phyloP scores from a whole-genome alignment of 2,329 filamentous ascomycete species.

The Rutstroemia sp. region DNA sequence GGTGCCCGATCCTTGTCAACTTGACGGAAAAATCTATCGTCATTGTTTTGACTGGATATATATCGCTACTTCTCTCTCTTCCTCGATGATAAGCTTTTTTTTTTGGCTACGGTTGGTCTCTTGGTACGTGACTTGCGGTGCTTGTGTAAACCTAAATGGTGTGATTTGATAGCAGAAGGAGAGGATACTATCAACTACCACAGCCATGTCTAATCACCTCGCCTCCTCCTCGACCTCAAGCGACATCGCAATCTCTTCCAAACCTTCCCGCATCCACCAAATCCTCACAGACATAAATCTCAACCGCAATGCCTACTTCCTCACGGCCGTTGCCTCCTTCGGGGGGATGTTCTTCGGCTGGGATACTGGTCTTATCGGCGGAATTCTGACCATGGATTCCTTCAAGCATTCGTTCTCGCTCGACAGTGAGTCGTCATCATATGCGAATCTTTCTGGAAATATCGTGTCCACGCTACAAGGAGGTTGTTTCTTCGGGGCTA shows the following conservation, averaged over 20 bases:
- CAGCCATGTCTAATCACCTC: too few relatives aligned
- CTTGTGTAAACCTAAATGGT: too few relatives aligned
- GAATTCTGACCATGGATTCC: conserved; percentile 60
- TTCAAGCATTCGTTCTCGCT: conserved; percentile 35
- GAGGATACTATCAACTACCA: too few relatives aligned
- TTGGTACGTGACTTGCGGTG: too few relatives aligned
- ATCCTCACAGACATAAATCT: not conserved
- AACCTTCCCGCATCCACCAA: conserved; percentile 1
- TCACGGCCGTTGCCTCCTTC: conserved; percentile 42
- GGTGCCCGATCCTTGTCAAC: too few relatives aligned
- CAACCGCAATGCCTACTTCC: conserved; percentile 10
- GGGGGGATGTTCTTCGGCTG: conserved; percentile 55
- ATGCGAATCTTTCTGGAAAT: not conserved
- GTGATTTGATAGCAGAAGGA: too few relatives aligned
- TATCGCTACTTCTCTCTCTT: too few relatives aligned
- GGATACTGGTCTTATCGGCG: conserved; percentile 67
- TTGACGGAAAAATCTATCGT: too few relatives aligned
- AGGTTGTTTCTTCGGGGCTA: conserved; percentile 56
- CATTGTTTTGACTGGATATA: too few relatives aligned
- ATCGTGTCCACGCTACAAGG: conserved; percentile 60
- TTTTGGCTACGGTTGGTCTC: too few relatives aligned
- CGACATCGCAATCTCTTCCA: not conserved
- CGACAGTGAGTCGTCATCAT: not conserved
- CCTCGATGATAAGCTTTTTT: too few relatives aligned
- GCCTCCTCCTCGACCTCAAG: not conserved